phyloP scores from a whole-genome alignment of 768 basidiomycete genomes.

The Amanita molliuscula region DNA sequence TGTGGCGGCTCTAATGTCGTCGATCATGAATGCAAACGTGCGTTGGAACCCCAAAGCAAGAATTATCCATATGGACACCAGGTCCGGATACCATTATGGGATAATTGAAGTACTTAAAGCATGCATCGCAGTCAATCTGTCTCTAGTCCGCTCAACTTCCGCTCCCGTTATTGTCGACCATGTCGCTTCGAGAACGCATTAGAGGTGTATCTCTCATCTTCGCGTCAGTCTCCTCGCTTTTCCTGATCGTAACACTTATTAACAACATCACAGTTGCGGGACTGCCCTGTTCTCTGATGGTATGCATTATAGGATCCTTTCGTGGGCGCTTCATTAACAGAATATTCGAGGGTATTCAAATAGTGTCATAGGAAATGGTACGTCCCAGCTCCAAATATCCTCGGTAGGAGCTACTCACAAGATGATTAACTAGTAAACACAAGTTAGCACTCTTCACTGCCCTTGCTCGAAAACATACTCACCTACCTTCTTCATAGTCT shows the following conservation, averaged over 20 bases:
- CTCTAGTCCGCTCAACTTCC: conserved; percentile 2
- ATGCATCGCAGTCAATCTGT: neutral
- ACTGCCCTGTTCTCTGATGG: conserved; percentile 86
- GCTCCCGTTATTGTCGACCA: neutral
- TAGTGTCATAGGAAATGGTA: conserved; percentile 68
- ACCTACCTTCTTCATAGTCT: conserved; percentile 29
- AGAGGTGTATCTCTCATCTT: conserved; percentile 73
- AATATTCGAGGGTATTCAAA: conserved; percentile 60
- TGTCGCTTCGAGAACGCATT: conserved; percentile 24
- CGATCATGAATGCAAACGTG: too few relatives aligned
- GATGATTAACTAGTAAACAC: conserved; percentile 47
- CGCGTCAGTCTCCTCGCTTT: conserved; percentile 40
- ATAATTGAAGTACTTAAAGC: neutral
- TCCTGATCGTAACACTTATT: neutral
- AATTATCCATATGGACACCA: too few relatives aligned
- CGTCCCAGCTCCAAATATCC: conserved; percentile 15
- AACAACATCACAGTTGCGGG: conserved; percentile 47
- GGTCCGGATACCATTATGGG: neutral
- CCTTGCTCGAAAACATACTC: neutral
- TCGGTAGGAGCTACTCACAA: neutral
- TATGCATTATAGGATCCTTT: conserved; percentile 16
- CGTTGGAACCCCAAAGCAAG: too few relatives aligned
- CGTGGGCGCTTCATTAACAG: neutral
- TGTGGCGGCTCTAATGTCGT: too few relatives aligned
- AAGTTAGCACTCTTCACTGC: conserved; percentile 25